Base-by-base conservation (phyloP, 768 basidiomycete species). In the Tulasnella sp. region DNA sequence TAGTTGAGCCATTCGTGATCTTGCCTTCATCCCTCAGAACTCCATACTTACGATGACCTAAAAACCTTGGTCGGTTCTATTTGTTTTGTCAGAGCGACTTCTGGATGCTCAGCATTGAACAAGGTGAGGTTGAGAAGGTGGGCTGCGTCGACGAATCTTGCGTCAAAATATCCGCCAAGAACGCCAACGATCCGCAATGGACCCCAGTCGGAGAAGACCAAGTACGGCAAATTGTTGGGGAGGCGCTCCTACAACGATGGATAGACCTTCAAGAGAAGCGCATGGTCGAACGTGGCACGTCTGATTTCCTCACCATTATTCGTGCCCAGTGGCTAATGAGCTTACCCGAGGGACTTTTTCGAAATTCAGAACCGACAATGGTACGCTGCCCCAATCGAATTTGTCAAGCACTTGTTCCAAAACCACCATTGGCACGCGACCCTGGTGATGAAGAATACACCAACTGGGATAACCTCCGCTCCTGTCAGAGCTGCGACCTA, bases 81-180 rank as follows among this genome's bases (percentile, higher is more conserved):
- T 15, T 38, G 34, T 15, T 38, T 5, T 38, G n/a, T n/a, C n/a
- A 38, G 34, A 38, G 34, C 34, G 34, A 38, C 34, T 93, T 87
- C 68, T 96, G 91, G 91, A 76, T 77, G 45, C 68, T 91, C 52
- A 86, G 84, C 64, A 86, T 96, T 55, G 73, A 72, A 50, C 90
- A 94, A 68, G 92, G 92, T 5, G 83, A 86, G 60, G 73, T 91
- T 13, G 77, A 75, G 29, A 76, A 77, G 19, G 91, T 96, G 1
- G 79, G 84, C 0, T 96, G 92, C 68, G 87, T 92, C 1, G 84
- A 89, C 66, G 81, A 83, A 1, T 75, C 74, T 34, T 96, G 92
- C 65, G 80, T 86, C n/a, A 90, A 88, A 56, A 44, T 8, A 17
- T 21, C n/a, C n/a, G n/a, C 11, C 27, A 43, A 38, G 11, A 56